Percentiles rank a stretch among this genome's conserved stretches.
These are phyloP conservation scores for Groenewaldozyma tartarivorans DNA, from an alignment of 805 yeast species.

Conservation along the genomic window DNA sequence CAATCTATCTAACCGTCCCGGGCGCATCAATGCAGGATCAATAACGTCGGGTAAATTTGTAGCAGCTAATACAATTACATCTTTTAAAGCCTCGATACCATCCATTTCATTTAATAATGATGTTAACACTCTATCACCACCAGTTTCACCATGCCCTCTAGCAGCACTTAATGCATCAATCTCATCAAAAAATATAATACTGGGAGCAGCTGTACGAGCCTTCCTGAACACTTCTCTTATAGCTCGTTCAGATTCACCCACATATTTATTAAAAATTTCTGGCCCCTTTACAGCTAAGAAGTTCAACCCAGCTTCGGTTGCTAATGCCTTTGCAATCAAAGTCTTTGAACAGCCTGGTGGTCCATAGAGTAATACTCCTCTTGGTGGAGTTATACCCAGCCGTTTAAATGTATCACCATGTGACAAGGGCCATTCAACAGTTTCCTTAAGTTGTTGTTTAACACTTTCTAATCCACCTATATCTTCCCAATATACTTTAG, in stretches of 20 bases:
- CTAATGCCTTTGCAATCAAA: slow-evolving; percentile 92
- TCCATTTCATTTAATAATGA: slow-evolving; percentile 90
- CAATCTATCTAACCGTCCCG: slow-evolving; percentile 91
- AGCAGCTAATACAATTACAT: slow-evolving; percentile 91
- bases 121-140: slow-evolving; percentile 75
- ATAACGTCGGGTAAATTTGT: slow-evolving; percentile 92
- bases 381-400: slow-evolving; percentile 83
- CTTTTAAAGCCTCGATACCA: slow-evolving; percentile 91
- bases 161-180: slow-evolving; percentile 86
- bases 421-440: slow-evolving; percentile 83
- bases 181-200: slow-evolving; percentile 94
- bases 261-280: slow-evolving; percentile 87
- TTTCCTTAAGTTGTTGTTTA: slow-evolving; percentile 74
- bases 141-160: slow-evolving; percentile 48
- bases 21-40: slow-evolving; percentile 87
- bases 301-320: slow-evolving; percentile 92
- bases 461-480: slow-evolving; percentile 90
- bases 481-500: slow-evolving; percentile 87
- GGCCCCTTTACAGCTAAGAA: slow-evolving; percentile 96
- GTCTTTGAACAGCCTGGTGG: slow-evolving; percentile 99
- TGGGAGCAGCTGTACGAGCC: slow-evolving; percentile 90
- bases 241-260: slow-evolving; percentile 97
- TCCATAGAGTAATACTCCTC: slow-evolving; percentile 87
- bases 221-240: slow-evolving; percentile 85
- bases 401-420: slow-evolving; percentile 67